Conservation (phyloP, 2,329 filamentous ascomycete species). For the Fusarium vanettenii region DNA sequence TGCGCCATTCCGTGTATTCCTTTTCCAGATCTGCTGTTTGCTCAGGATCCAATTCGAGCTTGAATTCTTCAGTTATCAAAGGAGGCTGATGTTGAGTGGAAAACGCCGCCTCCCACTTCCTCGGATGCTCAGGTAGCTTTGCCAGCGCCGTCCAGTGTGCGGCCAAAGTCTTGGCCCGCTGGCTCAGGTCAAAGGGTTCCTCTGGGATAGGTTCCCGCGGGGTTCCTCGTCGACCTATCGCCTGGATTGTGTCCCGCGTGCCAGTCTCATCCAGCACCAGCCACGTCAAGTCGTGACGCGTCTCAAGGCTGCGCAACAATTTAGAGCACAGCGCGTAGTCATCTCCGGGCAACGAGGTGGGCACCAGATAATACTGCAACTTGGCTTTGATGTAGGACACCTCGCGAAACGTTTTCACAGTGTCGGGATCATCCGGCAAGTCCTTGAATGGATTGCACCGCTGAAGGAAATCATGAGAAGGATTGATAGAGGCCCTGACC, state of each 20-base stretch:
- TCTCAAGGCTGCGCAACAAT: constrained; percentile 26
- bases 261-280: constrained; percentile 21
- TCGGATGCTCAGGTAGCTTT: constrained; percentile 12
- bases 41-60: neutral
- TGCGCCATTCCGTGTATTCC: neutral
- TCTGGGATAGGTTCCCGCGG: constrained; percentile 17
- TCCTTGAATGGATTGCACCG: constrained; percentile 29
- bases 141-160: constrained; percentile 9
- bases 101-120: constrained; percentile 21
- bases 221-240: constrained; percentile 6
- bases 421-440: constrained; percentile 12
- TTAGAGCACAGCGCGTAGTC: constrained; percentile 25
- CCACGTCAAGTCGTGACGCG: constrained; percentile 28
- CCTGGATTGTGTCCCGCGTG: constrained; percentile 10
- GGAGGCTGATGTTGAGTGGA: constrained; percentile 12
- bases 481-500: constrained; percentile 8
- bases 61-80: neutral
- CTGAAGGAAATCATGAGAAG: constrained; percentile 19
- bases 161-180: constrained; percentile 10
- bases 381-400: constrained; percentile 24
- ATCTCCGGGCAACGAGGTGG: constrained; percentile 25
- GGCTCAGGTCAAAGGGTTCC: constrained; percentile 20
- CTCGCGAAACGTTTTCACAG: constrained; percentile 25
- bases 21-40: neutral
- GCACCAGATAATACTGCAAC: constrained; percentile 9